Percentiles rank a stretch among this genome's conserved stretches.
These are phyloP conservation scores for Chaetomium strumarium DNA, from an alignment of 2,329 filamentous ascomycete genomes.

Conservation along the genomic window DNA sequence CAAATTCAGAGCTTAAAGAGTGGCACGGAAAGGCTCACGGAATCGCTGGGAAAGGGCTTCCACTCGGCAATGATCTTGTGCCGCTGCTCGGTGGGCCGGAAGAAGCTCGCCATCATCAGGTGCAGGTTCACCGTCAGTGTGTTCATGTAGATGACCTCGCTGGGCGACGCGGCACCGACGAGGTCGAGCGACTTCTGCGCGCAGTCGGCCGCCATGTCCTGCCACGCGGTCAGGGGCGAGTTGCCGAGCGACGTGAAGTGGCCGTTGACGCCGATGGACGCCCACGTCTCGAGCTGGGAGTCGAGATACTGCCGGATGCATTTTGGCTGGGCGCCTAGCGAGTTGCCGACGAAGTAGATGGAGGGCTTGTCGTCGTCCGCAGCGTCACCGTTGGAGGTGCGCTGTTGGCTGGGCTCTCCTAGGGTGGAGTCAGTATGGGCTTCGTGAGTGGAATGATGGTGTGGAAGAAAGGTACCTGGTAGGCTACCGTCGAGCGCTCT, in stretches of 20 bases:
- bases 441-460: too few relatives aligned
- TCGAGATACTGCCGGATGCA: slow-evolving; percentile 59
- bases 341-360: slow-evolving; percentile 88
- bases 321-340: slow-evolving; percentile 75
- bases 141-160: slow-evolving; percentile 83
- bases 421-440: neutral
- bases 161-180: slow-evolving; percentile 60
- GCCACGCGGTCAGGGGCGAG: slow-evolving; percentile 64
- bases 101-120: slow-evolving; percentile 78
- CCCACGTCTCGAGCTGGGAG: slow-evolving; percentile 76
- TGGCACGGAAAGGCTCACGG: slow-evolving; percentile 39
- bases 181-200: slow-evolving; percentile 64
- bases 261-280: slow-evolving; percentile 74
- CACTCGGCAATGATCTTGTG: slow-evolving; percentile 86
- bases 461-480: slow-evolving; percentile 32
- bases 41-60: slow-evolving; percentile 84
- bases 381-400: neutral
- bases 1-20: too few relatives aligned
- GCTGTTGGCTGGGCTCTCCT: slow-evolving; percentile 19
- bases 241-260: slow-evolving; percentile 68
- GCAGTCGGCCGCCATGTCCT: slow-evolving; percentile 72
- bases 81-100: slow-evolving; percentile 55
- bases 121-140: slow-evolving; percentile 79
- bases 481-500: slow-evolving; percentile 47
- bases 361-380: slow-evolving; percentile 38